Base-by-base conservation (phyloP, 495 filamentous ascomycete genomes). In the Lasiosphaeris hirsuta region DNA sequence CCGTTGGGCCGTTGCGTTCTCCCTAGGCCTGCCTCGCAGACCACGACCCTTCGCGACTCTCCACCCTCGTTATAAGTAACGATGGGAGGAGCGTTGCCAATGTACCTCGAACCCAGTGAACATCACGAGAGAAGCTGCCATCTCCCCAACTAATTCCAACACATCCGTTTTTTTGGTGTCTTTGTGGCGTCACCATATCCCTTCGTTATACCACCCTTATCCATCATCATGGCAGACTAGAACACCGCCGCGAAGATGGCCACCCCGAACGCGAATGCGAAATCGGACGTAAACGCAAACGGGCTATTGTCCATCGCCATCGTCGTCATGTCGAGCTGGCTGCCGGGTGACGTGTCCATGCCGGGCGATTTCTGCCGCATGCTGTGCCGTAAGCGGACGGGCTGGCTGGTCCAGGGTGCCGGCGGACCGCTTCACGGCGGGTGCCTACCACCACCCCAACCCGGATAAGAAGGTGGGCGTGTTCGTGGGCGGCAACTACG, bases 371-470 rank as follows among this genome's bases (percentile, higher is more conserved):
- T 82, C 17, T 81, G 77, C 65, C 69, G 78, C 2, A 64, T 81
- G 66, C 63, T 81, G 4, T 63, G 68, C 51, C 69, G 67, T 17
- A 64, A 63, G 34, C 54, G 67, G n/a, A 68, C 63, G n/a, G n/a
- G n/a, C n/a, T 50, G 74, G 67, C 11, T 75, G 72, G 73, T 69
- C 65, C 5, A 63, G 71, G 54, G 69, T 88, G 48, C 90, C 90
- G 0, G 60, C 75, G 15, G 83, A 88, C 57, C 84, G 90, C 30
- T 94, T 89, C 76, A 74, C 71, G 57, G 62, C 67, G 15, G 83
- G 88, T 63, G 85, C 86, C 7, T 84, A 89, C 54, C 83, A 83
- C 19, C 88, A 92, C 59, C 86, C 84, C 4, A 72, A 75, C 54
- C 73, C 71, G 63, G n/a, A 81, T 5, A 63, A 58, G 18, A 72